Percentiles rank a stretch among this genome's conserved stretches.
Evolutionary conservation across 2,329 filamentous ascomycete species (phyloP).

Genomic region (Pseudopithomyces chartarum): DNA sequence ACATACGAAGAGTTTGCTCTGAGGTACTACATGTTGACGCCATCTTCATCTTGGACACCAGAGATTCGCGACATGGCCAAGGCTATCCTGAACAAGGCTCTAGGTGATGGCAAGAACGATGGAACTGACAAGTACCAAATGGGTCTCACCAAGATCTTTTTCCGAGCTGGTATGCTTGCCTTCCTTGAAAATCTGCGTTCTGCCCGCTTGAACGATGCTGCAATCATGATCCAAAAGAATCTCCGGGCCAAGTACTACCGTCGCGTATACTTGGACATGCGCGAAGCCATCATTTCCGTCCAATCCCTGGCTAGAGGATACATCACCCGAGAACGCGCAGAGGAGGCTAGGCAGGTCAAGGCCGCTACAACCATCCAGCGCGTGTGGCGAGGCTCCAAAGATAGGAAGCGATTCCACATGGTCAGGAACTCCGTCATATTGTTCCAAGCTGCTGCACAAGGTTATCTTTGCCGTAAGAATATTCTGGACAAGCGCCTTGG

Average conservation of each 20-base stretch:
- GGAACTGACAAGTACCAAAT: constrained; percentile 95
- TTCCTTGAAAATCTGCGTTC: constrained; percentile 95
- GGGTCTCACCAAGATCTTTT: constrained; percentile 98
- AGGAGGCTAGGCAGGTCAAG: constrained; percentile 80
- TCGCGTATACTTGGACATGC: constrained; percentile 84
- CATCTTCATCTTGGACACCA: constrained; percentile 85
- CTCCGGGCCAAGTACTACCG: constrained; percentile 94
- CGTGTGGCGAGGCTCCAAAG: constrained; percentile 91
- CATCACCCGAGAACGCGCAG: constrained; percentile 75
- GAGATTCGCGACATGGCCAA: constrained; percentile 95
- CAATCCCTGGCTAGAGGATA: constrained; percentile 80
- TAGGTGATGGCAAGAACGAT: constrained; percentile 67
- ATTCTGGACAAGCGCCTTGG: constrained; percentile 93
- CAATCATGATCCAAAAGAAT: constrained; percentile 99
- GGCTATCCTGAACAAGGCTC: constrained; percentile 84
- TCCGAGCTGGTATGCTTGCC: constrained; percentile 97
- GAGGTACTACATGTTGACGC: constrained; percentile 97
- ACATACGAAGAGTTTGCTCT: constrained; percentile 98
- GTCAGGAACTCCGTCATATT: constrained; percentile 84
- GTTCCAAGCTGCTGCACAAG: constrained; percentile 89
- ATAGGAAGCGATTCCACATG: constrained; percentile 77
- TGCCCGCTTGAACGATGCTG: constrained; percentile 86
- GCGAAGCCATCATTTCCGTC: constrained; percentile 77
- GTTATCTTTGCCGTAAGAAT: constrained; percentile 85
- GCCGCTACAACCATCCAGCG: constrained; percentile 94